A percentile compares a stretch with the other conserved stretches of the same genome.
These are phyloP conservation scores for Penicillium sp. DNA, from an alignment of 2,329 filamentous ascomycete genomes.

Conservation along the genomic window DNA sequence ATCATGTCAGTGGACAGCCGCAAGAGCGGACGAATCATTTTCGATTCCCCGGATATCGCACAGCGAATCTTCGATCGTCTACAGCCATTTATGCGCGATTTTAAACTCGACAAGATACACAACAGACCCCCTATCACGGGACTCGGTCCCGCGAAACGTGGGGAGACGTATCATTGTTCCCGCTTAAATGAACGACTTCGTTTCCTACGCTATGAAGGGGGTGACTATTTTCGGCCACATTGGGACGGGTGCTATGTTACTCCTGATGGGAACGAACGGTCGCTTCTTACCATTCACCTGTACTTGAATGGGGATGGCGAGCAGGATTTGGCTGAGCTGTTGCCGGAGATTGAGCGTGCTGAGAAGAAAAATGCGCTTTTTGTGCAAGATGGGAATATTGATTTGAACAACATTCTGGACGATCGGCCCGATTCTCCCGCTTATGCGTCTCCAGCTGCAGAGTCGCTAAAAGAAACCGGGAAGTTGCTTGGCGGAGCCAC, in stretches of 20 bases:
- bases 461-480: slow-evolving; percentile 15
- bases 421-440: not conserved
- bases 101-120: slow-evolving; percentile 45
- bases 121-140: slow-evolving; percentile 47
- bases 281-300: slow-evolving; percentile 58
- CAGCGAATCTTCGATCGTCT: slow-evolving; percentile 64
- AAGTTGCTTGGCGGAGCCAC: slow-evolving; percentile 56
- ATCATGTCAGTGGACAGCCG: slow-evolving; percentile 58
- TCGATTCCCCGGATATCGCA: slow-evolving; percentile 65
- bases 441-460: not conserved
- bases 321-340: slow-evolving; percentile 33
- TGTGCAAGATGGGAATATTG: slow-evolving; percentile 15
- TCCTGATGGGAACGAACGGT: slow-evolving; percentile 52
- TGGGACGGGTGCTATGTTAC: slow-evolving; percentile 66
- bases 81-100: slow-evolving; percentile 48
- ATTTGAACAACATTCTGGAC: slow-evolving; percentile 13
- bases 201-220: slow-evolving; percentile 70
- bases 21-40: slow-evolving; percentile 75
- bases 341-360: slow-evolving; percentile 18
- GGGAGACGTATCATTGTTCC: slow-evolving; percentile 37
- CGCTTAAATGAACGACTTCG: slow-evolving; percentile 72
- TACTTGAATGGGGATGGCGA: slow-evolving; percentile 53
- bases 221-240: slow-evolving; percentile 74
- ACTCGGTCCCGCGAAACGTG: slow-evolving; percentile 42
- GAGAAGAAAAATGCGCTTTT: slow-evolving; percentile 9